Base-by-base conservation (phyloP, 345 rosid genomes). In the Gossypium mustelinum region DNA sequence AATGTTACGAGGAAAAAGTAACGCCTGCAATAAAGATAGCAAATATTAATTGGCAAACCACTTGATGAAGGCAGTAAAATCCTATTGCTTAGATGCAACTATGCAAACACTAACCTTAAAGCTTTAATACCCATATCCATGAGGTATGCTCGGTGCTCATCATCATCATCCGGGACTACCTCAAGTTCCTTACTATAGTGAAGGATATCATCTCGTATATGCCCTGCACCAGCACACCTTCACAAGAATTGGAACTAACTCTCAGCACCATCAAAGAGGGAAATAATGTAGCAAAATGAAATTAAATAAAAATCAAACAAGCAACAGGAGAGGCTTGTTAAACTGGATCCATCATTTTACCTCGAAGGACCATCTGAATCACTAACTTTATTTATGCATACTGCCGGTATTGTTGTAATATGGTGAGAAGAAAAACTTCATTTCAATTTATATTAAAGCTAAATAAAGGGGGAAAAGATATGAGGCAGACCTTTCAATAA, bases 171-270 rank as follows among this genome's bases (percentile, higher is more conserved):
- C 9, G 77, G 75, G 60, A 79, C 78, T 78, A 86, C 90, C 68
- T 82, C 74, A 34, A 93, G 90, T 80, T 89, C 93, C 80, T 89
- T 87, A 52, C 78, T 86, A 77, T 91, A 90, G 80, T 83, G 68
- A 72, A 88, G 87, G 70, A 95, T 93, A 78, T 93, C 97, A 71
- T 89, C 91, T 62, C 87, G 89, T 72, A 91, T 74, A 84, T 95
- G 92, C 70, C 99, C 99, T n/a, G 99, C 98, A 73, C 93, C 99
- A 12, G 93, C 90, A 84, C 98, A 93, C 82, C 99, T 95, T 69
- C 48, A 45, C 51, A 80, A 68, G 45, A 78, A 65, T 75, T 12
- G 44, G 34, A 44, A 61, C 27, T 25, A 50, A 75, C 20, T 68
- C 25, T 68, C 73, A 85, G 73, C 69, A 76, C 20, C 73, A 74